These are phyloP conservation scores for Daucus carota DNA, from an alignment of 129 eudicot species.

Conservation along the genomic window DNA sequence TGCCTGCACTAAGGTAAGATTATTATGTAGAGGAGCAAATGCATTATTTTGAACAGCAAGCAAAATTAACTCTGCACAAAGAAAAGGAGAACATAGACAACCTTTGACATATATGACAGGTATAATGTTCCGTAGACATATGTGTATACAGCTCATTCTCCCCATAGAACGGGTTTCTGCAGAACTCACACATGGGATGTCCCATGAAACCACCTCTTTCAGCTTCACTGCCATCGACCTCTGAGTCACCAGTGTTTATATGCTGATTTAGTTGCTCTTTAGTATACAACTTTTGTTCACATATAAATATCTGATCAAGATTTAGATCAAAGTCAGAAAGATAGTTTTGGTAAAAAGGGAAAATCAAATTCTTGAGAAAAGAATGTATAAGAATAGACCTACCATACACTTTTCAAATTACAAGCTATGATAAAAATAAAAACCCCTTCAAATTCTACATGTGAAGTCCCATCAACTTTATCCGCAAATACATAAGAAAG, in stretches of 20 bases:
- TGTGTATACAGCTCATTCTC: slow-evolving; percentile 37
- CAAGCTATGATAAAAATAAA: no score
- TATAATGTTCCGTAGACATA: slow-evolving; percentile 38
- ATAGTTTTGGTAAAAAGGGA: neutral
- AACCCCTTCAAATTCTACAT: neutral
- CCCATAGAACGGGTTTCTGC: slow-evolving; percentile 32
- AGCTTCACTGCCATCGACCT: slow-evolving; percentile 33
- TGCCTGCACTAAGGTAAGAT: slow-evolving; percentile 24
- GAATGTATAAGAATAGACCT: neutral
- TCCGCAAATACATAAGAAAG: neutral
- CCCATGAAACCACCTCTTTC: slow-evolving; percentile 44
- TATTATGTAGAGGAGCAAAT: slow-evolving; percentile 1
- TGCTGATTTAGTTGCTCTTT: slow-evolving; percentile 29
- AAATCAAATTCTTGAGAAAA: neutral
- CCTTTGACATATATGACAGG: slow-evolving; percentile 41
- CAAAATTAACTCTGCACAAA: neutral
- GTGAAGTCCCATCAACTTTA: neutral
- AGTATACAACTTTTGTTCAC: slow-evolving; percentile 33
- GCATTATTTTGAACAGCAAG: neutral
- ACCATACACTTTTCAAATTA: neutral
- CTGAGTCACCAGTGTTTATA: slow-evolving; percentile 28
- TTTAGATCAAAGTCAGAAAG: neutral
- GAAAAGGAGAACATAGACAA: slow-evolving; percentile 10
- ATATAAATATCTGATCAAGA: slow-evolving; percentile 26
- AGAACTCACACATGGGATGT: slow-evolving; percentile 33